These are phyloP conservation scores for Schoenoplectus triqueter DNA, from an alignment of 202 grass and related monocot genomes.

Conservation along the genomic window DNA sequence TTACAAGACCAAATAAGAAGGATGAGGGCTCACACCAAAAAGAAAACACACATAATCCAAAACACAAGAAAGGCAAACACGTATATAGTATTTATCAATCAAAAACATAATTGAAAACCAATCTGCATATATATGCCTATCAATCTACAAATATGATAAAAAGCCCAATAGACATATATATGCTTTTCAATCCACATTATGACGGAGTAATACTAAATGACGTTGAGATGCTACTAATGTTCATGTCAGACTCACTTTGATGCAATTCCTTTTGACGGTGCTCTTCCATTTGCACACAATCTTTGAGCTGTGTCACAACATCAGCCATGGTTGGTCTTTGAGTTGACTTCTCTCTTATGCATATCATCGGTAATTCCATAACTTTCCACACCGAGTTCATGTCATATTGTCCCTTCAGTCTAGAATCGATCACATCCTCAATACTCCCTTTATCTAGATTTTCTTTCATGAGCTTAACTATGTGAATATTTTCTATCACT, in stretches of 20 bases:
- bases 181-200: neutral
- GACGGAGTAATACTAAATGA: neutral
- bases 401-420: conserved; percentile 20
- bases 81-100: too few species aligned
- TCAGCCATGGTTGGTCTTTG: conserved; percentile 36
- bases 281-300: conserved; percentile 18
- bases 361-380: conserved; percentile 31
- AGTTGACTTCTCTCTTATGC: neutral
- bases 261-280: neutral
- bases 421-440: conserved; percentile 29
- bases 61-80: too few species aligned
- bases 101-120: too few species aligned
- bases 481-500: neutral
- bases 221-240: neutral
- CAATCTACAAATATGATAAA: too few species aligned
- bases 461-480: conserved; percentile 19
- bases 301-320: conserved; percentile 12
- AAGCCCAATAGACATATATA: neutral
- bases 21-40: too few species aligned
- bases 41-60: too few species aligned
- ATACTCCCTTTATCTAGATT: conserved; percentile 17
- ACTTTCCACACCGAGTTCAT: conserved; percentile 30
- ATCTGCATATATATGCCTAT: too few species aligned
- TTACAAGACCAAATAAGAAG: too few species aligned
- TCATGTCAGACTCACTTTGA: neutral